Base-by-base conservation (phyloP, 2,329 filamentous ascomycete species). In the Aspergillus viridinutans region DNA sequence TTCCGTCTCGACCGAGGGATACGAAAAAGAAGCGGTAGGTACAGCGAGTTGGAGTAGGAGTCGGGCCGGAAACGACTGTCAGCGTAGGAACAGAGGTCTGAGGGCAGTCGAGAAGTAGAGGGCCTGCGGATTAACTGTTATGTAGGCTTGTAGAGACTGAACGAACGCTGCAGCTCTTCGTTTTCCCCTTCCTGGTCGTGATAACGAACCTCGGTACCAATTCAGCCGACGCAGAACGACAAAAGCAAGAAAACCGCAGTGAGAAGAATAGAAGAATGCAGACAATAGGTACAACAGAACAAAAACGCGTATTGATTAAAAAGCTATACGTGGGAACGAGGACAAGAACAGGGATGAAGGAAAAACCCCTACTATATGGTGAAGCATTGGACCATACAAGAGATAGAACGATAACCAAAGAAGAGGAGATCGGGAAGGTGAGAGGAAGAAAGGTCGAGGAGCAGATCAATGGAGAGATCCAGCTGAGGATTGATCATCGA, bases 381-480 rank as follows among this genome's bases (percentile, higher is more conserved):
- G 5, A 47, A 47, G 43, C 43, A 48, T 40, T 25, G 53, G 32
- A 50, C 28, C 12, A 51, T 40, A 20, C n/a, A 23, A 51, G 49
- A 20, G 14, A n/a, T 20, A 40, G 12, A 38, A 40, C n/a, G 23
- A 52, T 23, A 48, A 21, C 29, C 17, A 12, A 54, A 43, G 38
- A 14, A 56, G 49, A 9, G 47, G 25, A 53, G 50, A 49, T 21
- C 28, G 23, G 43, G 50, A 52, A 43, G 43, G 32, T 49, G 47
- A 52, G 52, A 53, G 40, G 48, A 28, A 58, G 47, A 52, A 38
- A 43, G 43, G 26, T 42, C 21, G 29, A 61, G 59, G 61, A 59
- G 60, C 61, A 54, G 62, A 63, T 61, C 59, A 58, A 58, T 59
- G 59, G 56, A 54, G 56, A 56, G 52, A 63, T 64, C 57, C 57